phyloP scores from a whole-genome alignment of 2,329 filamentous ascomycete genomes.

The Trichoderma endophyticum region DNA sequence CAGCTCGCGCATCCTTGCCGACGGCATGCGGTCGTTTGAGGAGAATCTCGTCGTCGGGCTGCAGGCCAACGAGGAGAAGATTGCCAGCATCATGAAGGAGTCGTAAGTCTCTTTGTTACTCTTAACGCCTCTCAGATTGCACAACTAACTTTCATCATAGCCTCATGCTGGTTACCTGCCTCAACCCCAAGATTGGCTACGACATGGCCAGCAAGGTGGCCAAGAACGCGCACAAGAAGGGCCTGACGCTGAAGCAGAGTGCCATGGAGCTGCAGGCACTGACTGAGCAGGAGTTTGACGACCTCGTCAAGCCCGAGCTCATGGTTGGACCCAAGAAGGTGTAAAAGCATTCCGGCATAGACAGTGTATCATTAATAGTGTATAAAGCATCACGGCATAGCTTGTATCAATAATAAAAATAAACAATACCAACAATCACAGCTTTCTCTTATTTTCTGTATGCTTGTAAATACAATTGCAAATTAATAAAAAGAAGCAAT shows the following conservation, averaged over 20 bases:
- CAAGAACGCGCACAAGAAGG: conserved; percentile 99
- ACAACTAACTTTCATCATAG: conserved; percentile 41
- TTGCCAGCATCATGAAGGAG: conserved; percentile 86
- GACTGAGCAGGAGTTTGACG: conserved; percentile 85
- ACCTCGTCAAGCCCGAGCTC: conserved; percentile 84
- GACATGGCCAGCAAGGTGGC: conserved; percentile 96
- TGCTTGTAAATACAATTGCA: too few species aligned
- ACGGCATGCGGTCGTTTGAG: conserved; percentile 94
- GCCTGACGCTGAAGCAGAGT: conserved; percentile 85
- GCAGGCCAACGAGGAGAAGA: conserved; percentile 90
- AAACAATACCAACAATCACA: background rate
- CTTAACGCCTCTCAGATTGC: background rate
- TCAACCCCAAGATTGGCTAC: conserved; percentile 96
- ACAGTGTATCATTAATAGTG: background rate
- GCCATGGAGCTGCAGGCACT: conserved; percentile 91
- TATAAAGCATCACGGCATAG: background rate
- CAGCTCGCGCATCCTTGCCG: conserved; percentile 80
- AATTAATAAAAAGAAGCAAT: background rate
- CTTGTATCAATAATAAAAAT: background rate
- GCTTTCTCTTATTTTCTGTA: too few species aligned
- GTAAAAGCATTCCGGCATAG: background rate
- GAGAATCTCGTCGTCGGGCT: conserved; percentile 87
- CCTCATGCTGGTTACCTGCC: conserved; percentile 95
- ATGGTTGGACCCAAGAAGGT: conserved; percentile 71
- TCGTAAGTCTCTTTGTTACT: conserved; percentile 57